Percentiles rank a stretch among this genome's conserved stretches.
phyloP scores from a whole-genome alignment of 1,284 basidiomycete species.

The Cutaneotrichosporon sp. region DNA sequence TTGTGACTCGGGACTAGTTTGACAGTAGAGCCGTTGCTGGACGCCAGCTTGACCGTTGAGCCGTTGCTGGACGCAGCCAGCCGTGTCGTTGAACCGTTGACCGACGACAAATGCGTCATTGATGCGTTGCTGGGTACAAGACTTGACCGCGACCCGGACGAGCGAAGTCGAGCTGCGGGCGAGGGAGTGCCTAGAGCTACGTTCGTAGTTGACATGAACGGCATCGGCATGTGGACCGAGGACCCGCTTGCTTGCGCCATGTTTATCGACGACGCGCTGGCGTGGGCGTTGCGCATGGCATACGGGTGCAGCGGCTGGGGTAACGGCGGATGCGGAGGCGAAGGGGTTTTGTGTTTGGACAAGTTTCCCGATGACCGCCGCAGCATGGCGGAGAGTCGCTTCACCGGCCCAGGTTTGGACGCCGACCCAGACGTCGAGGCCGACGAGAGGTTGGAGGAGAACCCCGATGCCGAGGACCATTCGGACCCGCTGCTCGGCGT shows the following conservation, averaged over 20 bases:
- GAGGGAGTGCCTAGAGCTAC: neutral
- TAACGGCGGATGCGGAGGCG: neutral
- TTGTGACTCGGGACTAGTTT: no score
- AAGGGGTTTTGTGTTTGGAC: conserved; percentile 8
- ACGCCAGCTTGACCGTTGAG: no score
- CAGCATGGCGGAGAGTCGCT: conserved; percentile 18
- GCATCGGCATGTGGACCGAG: neutral
- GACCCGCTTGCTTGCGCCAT: neutral
- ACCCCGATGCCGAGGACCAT: conserved; percentile 3
- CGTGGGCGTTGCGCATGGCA: neutral
- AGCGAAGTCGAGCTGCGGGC: neutral
- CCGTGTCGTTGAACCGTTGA: no score
- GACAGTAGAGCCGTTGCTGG: no score
- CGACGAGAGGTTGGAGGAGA: conserved; percentile 10
- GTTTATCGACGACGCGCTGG: neutral
- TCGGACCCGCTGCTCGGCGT: conserved; percentile 22
- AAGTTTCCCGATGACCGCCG: conserved; percentile 33
- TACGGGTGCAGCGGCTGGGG: neutral
- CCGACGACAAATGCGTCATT: no score
- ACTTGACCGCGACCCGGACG: neutral
- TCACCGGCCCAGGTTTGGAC: conserved; percentile 14
- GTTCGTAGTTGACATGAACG: neutral
- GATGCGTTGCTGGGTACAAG: neutral
- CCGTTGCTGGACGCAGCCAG: no score
- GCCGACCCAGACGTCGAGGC: conserved; percentile 2